phyloP scores from a whole-genome alignment of 2,329 filamentous ascomycete genomes.

The Fusarium sp. region DNA sequence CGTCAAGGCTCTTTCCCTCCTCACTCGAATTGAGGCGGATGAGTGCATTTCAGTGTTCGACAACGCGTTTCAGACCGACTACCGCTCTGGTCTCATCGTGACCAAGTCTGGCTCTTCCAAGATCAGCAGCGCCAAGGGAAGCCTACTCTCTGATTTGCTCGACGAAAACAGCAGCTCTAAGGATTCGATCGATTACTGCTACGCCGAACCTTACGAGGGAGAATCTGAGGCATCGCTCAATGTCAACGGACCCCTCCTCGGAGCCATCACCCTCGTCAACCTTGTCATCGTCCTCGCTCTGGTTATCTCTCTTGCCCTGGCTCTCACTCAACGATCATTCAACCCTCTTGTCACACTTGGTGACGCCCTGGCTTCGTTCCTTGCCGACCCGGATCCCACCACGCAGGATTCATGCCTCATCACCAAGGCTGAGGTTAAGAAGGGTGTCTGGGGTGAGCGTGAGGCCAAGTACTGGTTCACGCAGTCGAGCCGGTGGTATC shows the following conservation, averaged over 20 bases:
- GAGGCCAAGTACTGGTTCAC: slow-evolving; percentile 59
- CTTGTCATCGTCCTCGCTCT: slow-evolving; percentile 58
- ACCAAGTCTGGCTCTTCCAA: slow-evolving; percentile 41
- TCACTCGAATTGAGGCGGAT: slow-evolving; percentile 11
- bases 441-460: slow-evolving; percentile 57
- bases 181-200: slow-evolving; percentile 26
- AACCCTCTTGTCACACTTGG: slow-evolving; percentile 63
- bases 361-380: slow-evolving; percentile 64
- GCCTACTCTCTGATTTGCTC: slow-evolving; percentile 9
- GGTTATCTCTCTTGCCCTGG: slow-evolving; percentile 55
- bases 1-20: not conserved
- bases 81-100: slow-evolving; percentile 23
- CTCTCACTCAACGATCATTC: slow-evolving; percentile 51
- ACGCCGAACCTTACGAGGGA: slow-evolving; percentile 24
- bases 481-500: slow-evolving; percentile 58
- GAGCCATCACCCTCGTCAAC: slow-evolving; percentile 54
- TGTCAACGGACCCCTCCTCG: slow-evolving; percentile 56
- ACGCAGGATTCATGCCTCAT: slow-evolving; percentile 60
- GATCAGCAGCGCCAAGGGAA: slow-evolving; percentile 22
- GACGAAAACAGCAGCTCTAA: slow-evolving; percentile 9
- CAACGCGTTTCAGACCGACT: slow-evolving; percentile 25
- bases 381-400: slow-evolving; percentile 58
- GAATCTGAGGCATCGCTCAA: slow-evolving; percentile 45
- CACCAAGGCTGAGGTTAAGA: slow-evolving; percentile 59
- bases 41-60: slow-evolving; percentile 29